Evolutionary conservation across 2,329 filamentous ascomycete genomes (phyloP), one percentile per base, ranked within the genome.

Genomic region (Aureobasidium sp.): DNA sequence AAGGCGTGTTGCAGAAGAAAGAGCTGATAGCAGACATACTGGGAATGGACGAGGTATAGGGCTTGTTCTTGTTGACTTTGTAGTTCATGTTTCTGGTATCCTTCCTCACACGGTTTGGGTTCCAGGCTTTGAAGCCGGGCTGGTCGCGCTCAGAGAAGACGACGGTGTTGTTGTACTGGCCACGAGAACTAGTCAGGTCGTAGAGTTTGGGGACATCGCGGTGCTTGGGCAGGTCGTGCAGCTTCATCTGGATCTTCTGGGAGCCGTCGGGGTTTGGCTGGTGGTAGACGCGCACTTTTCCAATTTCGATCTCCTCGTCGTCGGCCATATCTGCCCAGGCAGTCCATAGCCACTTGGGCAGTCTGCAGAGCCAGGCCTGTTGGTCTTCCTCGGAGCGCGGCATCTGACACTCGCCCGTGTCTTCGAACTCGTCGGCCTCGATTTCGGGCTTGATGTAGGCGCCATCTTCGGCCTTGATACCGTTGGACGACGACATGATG

Each of bases 71-170:
- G 62, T 63, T 66, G 32, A 63, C 66, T 12, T 34, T 65, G 63
- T 59, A 52, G 34, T 20, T 61, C 27, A 63, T 67, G 47, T 65
- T 66, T 56, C 64, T 69, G 64, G 13, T 43, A 20, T 61, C 50
- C 20, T 41, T 48, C 7, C 50, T 37, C 56, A 65, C 32, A 64
- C 68, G 47, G 66, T 66, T 57, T 59, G 66, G 61, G 27, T 63
- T 69, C 69, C 47, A 66, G 61, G 59, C 69, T 64, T 81, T 82
- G 76, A 86, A 92, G 41, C 90, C 90, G 0, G 92, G 89, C 26
- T 96, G 82, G 70, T 97, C 91, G 73, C 96, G 92, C 76, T 99
- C 94, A 44, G 89, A 92, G 72, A 99, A 99, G 62, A 97, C 80
- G 72, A 89, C 96, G 24, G 92, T 94, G 75, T 96, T 97, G 70